phyloP scores from a whole-genome alignment of 805 yeast genomes.

The Ascoidea rubescens region DNA sequence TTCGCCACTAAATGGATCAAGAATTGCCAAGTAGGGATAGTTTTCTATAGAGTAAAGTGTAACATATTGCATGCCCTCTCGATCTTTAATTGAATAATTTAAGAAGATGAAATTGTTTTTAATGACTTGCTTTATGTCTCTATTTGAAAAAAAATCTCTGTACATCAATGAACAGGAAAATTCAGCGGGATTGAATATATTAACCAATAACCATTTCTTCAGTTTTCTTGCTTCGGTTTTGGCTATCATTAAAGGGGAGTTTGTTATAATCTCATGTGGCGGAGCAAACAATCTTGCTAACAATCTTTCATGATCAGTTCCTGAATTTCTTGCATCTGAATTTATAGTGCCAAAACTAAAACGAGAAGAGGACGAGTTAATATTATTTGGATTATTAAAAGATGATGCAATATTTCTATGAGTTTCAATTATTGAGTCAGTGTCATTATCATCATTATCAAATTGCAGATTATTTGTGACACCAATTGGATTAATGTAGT shows the following conservation, averaged over 20 bases:
- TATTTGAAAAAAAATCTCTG: conserved; percentile 84
- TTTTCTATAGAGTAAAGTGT: conserved; percentile 58
- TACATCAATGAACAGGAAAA: conserved; percentile 83
- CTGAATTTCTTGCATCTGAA: conserved; percentile 1
- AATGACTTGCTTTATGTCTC: conserved; percentile 48
- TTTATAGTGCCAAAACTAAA: background rate
- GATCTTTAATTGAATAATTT: conserved; percentile 73
- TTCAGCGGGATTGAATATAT: conserved; percentile 75
- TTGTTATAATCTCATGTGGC: conserved; percentile 79
- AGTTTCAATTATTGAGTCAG: conserved; percentile 12
- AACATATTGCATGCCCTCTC: conserved; percentile 55
- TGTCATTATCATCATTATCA: conserved; percentile 17
- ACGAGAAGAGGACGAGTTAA: background rate
- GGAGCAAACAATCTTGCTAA: conserved; percentile 81
- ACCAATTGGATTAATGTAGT: too few species aligned
- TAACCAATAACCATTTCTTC: conserved; percentile 74
- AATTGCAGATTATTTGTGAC: too few species aligned
- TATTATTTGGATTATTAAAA: background rate
- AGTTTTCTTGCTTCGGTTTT: conserved; percentile 46
- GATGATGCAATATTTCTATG: background rate
- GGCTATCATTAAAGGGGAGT: conserved; percentile 58
- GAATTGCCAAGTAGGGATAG: conserved; percentile 80
- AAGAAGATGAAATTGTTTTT: conserved; percentile 62
- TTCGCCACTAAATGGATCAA: conserved; percentile 96
- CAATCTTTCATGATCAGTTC: conserved; percentile 36